Conservation (phyloP, 768 basidiomycete genomes). For the Xanthoconium stramineum region DNA sequence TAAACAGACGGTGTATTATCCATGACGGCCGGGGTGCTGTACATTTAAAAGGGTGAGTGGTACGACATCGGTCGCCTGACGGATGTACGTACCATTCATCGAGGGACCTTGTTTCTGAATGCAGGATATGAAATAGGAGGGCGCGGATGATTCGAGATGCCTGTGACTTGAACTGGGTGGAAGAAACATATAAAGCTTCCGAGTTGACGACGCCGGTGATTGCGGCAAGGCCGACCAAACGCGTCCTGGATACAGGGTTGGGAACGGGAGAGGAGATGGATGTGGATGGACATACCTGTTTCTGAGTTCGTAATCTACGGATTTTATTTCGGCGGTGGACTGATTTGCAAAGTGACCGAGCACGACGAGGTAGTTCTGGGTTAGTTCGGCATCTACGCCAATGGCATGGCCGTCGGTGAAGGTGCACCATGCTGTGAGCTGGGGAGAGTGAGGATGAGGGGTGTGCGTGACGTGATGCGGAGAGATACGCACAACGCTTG, state of each 20-base stretch:
- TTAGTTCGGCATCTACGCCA: slow-evolving; percentile 69
- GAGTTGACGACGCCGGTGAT: slow-evolving; percentile 79
- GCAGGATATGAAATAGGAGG: slow-evolving; percentile 63
- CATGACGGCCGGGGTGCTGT: slow-evolving; percentile 59
- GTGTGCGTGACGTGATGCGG: neutral
- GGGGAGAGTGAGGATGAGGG: slow-evolving; percentile 5
- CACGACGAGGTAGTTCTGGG: slow-evolving; percentile 65
- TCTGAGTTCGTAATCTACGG: slow-evolving; percentile 62
- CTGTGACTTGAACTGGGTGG: slow-evolving; percentile 69
- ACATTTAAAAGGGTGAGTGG: neutral
- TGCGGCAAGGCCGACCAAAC: slow-evolving; percentile 83
- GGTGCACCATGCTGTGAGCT: slow-evolving; percentile 92
- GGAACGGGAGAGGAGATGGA: neutral
- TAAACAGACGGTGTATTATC: slow-evolving; percentile 74
- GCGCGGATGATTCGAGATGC: slow-evolving; percentile 68
- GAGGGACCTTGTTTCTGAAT: slow-evolving; percentile 55
- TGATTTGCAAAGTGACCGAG: slow-evolving; percentile 63
- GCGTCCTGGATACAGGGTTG: slow-evolving; percentile 48
- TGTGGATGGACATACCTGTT: slow-evolving; percentile 55
- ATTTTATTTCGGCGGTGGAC: slow-evolving; percentile 46
- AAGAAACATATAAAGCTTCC: slow-evolving; percentile 75
- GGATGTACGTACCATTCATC: slow-evolving; percentile 58
- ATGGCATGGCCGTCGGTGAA: slow-evolving; percentile 85
- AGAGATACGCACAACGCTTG: slow-evolving; percentile 63
- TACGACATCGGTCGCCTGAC: neutral